Percentiles rank a stretch among this genome's conserved stretches.
phyloP scores from a whole-genome alignment of 768 basidiomycete species.

The Boletus rex-veris region DNA sequence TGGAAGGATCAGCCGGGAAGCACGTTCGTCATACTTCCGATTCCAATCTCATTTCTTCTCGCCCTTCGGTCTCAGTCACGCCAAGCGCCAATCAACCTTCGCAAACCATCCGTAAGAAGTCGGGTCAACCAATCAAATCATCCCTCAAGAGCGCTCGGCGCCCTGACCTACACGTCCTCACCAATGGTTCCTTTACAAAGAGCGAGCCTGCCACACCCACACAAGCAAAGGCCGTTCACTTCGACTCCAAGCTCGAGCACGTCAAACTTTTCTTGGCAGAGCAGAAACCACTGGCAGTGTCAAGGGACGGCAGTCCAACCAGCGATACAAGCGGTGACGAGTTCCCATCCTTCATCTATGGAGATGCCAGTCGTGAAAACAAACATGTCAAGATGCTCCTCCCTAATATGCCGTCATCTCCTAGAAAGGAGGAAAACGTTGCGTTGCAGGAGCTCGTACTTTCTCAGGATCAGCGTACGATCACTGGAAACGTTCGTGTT shows the following conservation, averaged over 20 bases:
- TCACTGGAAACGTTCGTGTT: constrained; percentile 75
- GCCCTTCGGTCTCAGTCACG: not conserved
- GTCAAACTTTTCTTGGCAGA: constrained; percentile 93
- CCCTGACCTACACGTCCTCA: constrained; percentile 51
- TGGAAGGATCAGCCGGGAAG: constrained; percentile 22
- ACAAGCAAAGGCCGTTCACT: constrained; percentile 82
- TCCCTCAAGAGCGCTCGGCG: constrained; percentile 76
- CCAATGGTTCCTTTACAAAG: constrained; percentile 46
- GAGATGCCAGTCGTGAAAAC: constrained; percentile 32
- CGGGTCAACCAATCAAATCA: constrained; percentile 88
- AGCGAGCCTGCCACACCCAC: constrained; percentile 83
- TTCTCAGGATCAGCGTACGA: constrained; percentile 45
- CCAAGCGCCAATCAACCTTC: constrained; percentile 1
- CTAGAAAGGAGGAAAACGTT: constrained; percentile 42
- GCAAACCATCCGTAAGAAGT: constrained; percentile 79
- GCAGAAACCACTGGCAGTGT: constrained; percentile 93
- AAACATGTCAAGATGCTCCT: constrained; percentile 56
- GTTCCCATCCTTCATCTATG: constrained; percentile 68
- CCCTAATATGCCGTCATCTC: constrained; percentile 59
- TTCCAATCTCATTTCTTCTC: constrained; percentile 6
- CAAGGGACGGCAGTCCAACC: constrained; percentile 84
- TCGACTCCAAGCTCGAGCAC: constrained; percentile 87
- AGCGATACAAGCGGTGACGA: constrained; percentile 82
- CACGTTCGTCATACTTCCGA: constrained; percentile 25
- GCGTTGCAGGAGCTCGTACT: constrained; percentile 55